Base-by-base conservation (phyloP, 2,329 filamentous ascomycete species). In the Colletotrichum caudatum region DNA sequence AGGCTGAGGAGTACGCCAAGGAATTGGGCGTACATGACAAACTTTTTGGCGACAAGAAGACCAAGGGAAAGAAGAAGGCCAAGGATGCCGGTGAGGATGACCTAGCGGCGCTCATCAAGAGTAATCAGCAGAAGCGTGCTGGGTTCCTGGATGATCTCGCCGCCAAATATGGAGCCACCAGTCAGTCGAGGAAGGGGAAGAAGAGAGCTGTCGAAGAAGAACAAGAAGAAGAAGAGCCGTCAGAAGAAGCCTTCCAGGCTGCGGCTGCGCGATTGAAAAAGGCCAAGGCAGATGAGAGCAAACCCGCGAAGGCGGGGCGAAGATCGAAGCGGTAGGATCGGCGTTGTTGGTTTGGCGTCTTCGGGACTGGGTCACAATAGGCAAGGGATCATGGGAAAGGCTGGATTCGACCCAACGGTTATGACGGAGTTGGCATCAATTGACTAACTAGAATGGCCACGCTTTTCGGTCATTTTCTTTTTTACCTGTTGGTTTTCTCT, bases 1-100 rank as follows among this genome's bases (percentile, higher is more conserved):
- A 95, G 80, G 94, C 95, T 0, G 90, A 92, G 78, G 90, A 93
- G 72, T 87, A 92, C 72, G 92, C 92, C 1, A 92, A 93, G 80
- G 89, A 95, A 80, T 80, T 95, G 3, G 93, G 93, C 3, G 87
- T 94, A 4, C 88, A 92, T 76, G 92, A 93, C 69, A 91, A 92
- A 78, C 79, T 94, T 37, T 92, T 91, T 8, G 79, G 79, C 48
- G 82, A 83, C 71, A 89, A 88, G 67, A 82, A 78, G 54, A 82
- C 51, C 20, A 79, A 78, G 75, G 66, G 69, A 11, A 79, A 80
- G 62, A 81, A 79, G 68, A 83, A 84, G 73, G 80, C 78, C 50
- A 83, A 82, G 75, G 74, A 76, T 41, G 77, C 79, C 77, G 85
- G 86, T 0, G 87, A 89, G 76, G 84, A 85, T 41, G 83, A 81